Evolutionary conservation across 495 filamentous ascomycete species (phyloP).

Genomic region (Penicillium alfredii): DNA sequence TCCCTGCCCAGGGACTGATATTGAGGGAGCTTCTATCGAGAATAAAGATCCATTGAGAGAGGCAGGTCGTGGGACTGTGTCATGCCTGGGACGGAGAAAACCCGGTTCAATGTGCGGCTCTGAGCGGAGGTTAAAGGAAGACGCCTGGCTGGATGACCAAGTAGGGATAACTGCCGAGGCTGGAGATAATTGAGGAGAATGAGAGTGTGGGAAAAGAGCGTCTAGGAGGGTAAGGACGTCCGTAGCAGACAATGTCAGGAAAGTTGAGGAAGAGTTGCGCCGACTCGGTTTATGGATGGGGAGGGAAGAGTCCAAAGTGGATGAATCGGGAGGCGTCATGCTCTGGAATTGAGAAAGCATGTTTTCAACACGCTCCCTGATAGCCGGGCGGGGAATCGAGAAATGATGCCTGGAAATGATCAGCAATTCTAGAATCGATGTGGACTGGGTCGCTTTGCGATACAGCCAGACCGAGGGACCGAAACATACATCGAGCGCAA

Average conservation of each 20-base stretch:
- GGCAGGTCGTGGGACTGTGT: slow-evolving; percentile 10
- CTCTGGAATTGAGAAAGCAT: slow-evolving; percentile 59
- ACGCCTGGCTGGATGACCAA: slow-evolving; percentile 9
- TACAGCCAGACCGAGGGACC: too few relatives aligned
- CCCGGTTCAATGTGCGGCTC: slow-evolving; percentile 22
- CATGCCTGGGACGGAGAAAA: slow-evolving; percentile 22
- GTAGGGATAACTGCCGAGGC: slow-evolving; percentile 11
- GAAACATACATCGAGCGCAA: slow-evolving; percentile 43
- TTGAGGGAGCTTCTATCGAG: slow-evolving; percentile 25
- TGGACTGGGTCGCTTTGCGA: too few relatives aligned
- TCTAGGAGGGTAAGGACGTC: slow-evolving; percentile 39
- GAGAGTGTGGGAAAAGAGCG: slow-evolving; percentile 34
- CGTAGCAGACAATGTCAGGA: slow-evolving; percentile 36
- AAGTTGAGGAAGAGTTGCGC: slow-evolving; percentile 24
- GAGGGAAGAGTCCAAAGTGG: slow-evolving; percentile 1
- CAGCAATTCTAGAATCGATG: too few relatives aligned
- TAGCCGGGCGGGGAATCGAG: slow-evolving; percentile 44
- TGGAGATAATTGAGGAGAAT: slow-evolving; percentile 23
- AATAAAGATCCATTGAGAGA: slow-evolving; percentile 23
- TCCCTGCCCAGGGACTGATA: slow-evolving; percentile 19
- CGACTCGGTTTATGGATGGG: slow-evolving; percentile 1
- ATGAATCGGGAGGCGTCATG: slow-evolving; percentile 1
- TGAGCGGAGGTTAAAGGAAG: slow-evolving; percentile 7
- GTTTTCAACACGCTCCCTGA: slow-evolving; percentile 69
- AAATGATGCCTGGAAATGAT: slow-evolving; percentile 31